A percentile compares a stretch with the other conserved stretches of the same genome.
Conservation (phyloP, 2,329 filamentous ascomycete species). For the Clonostachys byssicola region DNA sequence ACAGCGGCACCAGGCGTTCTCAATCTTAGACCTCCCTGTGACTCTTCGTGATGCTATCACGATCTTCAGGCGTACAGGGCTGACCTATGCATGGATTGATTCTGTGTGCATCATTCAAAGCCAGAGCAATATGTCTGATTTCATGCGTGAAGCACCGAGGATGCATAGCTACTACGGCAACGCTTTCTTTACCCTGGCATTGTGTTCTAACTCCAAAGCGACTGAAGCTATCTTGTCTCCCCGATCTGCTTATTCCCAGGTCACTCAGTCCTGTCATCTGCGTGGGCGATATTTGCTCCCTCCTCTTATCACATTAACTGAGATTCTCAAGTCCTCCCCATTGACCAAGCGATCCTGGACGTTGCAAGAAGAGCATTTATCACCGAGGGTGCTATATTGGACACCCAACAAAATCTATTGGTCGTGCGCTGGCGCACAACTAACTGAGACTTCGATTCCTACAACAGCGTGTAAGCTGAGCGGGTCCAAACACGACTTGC, state of each 20-base stretch:
- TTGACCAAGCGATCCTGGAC: background rate
- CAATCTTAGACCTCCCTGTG: background rate
- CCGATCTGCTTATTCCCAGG: background rate
- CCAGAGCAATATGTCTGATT: background rate
- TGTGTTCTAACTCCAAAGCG: background rate
- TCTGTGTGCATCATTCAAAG: background rate
- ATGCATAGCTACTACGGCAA: background rate
- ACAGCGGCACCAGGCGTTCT: background rate
- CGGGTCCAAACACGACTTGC: background rate
- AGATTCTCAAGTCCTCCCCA: background rate
- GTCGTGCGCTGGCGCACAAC: background rate
- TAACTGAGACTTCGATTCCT: background rate
- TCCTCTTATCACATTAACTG: background rate
- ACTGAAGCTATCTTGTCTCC: background rate
- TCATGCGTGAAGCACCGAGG: background rate
- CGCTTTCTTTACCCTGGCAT: background rate
- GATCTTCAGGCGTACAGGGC: background rate
- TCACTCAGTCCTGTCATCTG: background rate
- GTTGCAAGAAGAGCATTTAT: background rate
- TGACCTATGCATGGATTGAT: background rate
- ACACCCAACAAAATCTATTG: background rate
- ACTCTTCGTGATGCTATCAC: background rate
- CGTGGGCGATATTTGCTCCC: background rate
- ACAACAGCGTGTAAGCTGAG: background rate
- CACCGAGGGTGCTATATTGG: background rate